Percentiles rank a stretch among this genome's conserved stretches.
phyloP scores from a whole-genome alignment of 306 rosid genomes.

The Dryas drummondii region DNA sequence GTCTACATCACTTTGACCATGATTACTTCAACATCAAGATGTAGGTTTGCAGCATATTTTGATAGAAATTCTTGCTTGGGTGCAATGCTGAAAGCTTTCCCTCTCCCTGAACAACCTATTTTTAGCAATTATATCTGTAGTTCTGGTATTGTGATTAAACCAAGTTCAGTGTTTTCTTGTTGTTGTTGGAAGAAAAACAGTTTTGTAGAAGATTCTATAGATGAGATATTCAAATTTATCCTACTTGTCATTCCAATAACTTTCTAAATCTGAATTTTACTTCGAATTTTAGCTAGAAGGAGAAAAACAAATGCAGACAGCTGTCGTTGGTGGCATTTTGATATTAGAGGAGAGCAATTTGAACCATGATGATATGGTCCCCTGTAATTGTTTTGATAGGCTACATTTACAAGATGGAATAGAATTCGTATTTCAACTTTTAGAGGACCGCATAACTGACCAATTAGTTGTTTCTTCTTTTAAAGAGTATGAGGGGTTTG shows the following conservation, averaged over 20 bases:
- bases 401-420: too few relatives aligned
- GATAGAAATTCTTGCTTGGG: neutral
- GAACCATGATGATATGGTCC: too few relatives aligned
- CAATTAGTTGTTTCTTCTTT: too few relatives aligned
- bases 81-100: neutral
- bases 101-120: neutral
- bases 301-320: neutral
- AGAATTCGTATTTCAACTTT: too few relatives aligned
- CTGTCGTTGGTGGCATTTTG: neutral
- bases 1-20: constrained; percentile 85
- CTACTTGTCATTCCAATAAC: neutral
- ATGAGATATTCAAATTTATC: neutral
- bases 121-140: neutral
- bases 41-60: constrained; percentile 36
- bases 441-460: too few relatives aligned
- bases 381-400: too few relatives aligned
- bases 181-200: constrained; percentile 16
- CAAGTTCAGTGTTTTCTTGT: constrained; percentile 4
- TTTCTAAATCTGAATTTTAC: neutral
- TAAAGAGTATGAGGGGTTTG: too few relatives aligned
- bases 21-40: constrained; percentile 90
- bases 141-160: neutral
- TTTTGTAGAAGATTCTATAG: constrained; percentile 28
- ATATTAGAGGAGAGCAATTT: too few relatives aligned
- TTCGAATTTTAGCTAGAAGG: neutral